A percentile compares a stretch with the other conserved stretches of the same genome.
Conservation (phyloP, 1,284 basidiomycete genomes). For the Leccinum subrobustum region DNA sequence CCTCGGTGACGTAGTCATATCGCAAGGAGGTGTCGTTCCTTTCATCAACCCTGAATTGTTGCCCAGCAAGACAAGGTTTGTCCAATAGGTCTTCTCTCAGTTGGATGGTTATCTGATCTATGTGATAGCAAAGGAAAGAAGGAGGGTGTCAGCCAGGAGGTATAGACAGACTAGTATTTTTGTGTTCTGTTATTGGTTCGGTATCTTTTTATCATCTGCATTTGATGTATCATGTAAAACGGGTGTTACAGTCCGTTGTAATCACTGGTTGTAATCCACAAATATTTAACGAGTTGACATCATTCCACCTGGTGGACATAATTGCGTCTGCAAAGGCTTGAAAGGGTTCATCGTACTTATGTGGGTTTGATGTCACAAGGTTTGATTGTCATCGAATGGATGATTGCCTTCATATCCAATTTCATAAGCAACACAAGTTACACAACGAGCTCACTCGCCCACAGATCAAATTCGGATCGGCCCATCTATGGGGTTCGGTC, state of each 20-base stretch:
- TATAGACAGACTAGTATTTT: constrained; percentile 17
- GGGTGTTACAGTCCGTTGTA: constrained; percentile 6
- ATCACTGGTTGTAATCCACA: constrained; percentile 16
- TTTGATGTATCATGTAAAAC: constrained; percentile 31
- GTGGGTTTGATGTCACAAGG: background rate
- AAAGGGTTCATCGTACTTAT: background rate
- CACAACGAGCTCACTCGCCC: background rate
- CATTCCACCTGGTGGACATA: background rate
- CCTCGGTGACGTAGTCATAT: constrained; percentile 84
- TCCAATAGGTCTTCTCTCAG: background rate
- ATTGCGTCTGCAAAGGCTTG: background rate
- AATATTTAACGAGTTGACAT: constrained; percentile 3
- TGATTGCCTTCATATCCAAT: background rate
- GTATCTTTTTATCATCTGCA: constrained; percentile 32
- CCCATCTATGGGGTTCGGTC: background rate
- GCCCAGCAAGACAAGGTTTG: constrained; percentile 44
- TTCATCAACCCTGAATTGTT: constrained; percentile 53
- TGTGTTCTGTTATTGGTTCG: constrained; percentile 17
- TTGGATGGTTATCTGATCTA: constrained; percentile 1
- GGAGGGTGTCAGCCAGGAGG: constrained; percentile 33
- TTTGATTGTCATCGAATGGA: background rate
- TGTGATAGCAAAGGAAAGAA: constrained; percentile 34
- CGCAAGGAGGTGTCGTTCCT: constrained; percentile 89
- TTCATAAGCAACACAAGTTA: background rate
- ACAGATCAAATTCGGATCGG: background rate